A percentile compares a stretch with the other conserved stretches of the same genome.
These are phyloP conservation scores for Triticum turgidum DNA, from an alignment of 176 grass and related monocot genomes.

Conservation along the genomic window DNA sequence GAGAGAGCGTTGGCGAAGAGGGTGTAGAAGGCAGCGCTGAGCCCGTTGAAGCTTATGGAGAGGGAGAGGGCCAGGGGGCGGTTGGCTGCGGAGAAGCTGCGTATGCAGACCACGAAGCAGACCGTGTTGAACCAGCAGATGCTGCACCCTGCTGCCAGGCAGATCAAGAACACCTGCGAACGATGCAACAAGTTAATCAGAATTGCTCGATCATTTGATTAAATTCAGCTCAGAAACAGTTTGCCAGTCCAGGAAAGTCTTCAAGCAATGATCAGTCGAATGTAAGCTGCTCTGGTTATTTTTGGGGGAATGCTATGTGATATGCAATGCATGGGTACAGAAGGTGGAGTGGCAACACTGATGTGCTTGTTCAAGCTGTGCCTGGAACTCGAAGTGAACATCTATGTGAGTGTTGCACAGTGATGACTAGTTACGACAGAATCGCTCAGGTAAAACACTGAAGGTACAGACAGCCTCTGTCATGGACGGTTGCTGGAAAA, in stretches of 20 bases:
- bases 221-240: not conserved
- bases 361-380: not conserved
- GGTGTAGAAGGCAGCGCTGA: constrained; percentile 79
- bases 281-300: not conserved
- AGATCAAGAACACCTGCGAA: constrained; percentile 73
- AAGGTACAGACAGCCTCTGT: not conserved
- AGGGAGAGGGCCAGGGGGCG: constrained; percentile 84
- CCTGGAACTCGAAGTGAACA: not conserved
- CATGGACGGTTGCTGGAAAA: not conserved
- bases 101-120: constrained; percentile 88
- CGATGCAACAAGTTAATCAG: not conserved
- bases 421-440: not conserved
- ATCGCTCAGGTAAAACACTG: not conserved
- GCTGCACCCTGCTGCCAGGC: constrained; percentile 81
- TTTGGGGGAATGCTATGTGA: not conserved
- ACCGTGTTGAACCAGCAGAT: constrained; percentile 99
- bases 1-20: constrained; percentile 54
- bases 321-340: not conserved
- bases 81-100: constrained; percentile 58
- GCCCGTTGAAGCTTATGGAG: constrained; percentile 89
- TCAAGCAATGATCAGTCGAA: not conserved
- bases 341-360: too few relatives aligned
- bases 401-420: not conserved
- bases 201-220: not conserved
- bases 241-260: not conserved